Evolutionary conservation across 192 early-diverging fungal species (phyloP), one percentile per base, ranked within the genome.

Genomic region (Blastocladiella britannica): DNA sequence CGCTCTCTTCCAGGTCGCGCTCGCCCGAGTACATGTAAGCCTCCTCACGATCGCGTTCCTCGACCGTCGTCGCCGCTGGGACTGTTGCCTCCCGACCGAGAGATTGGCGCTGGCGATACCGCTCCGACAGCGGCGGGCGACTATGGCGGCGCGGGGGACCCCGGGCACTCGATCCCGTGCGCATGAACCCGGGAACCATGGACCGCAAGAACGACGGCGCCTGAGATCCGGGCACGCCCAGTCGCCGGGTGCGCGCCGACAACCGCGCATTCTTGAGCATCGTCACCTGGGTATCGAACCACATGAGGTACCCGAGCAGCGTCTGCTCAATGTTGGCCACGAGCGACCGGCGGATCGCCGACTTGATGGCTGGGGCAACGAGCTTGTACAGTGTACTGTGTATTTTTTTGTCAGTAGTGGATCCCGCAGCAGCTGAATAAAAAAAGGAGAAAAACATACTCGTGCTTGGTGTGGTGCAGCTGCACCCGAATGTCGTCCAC

Each of bases 381-480:
- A 68, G 7, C 53, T 65, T 68, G 63, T 71, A 71, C 51, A 71
- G 47, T 52, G 7, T 43, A 53, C 30, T 25, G 47, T 29, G 26
- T 26, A 5, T n/a, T n/a, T n/a, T n/a, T n/a, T n/a, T n/a, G n/a
- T n/a, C n/a, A n/a, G n/a, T n/a, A n/a, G n/a, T n/a, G n/a, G n/a
- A n/a, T n/a, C n/a, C n/a, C 23, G n/a, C 54, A 5, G 8, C 55
- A 57, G 23, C 3, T 30, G 20, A 29, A 25, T 7, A n/a, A 28
- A 25, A 52, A 62, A 29, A 4, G 8, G 7, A 22, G 22, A 6
- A 4, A 24, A 18, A 67, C 58, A 54, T 54, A 75, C 73, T 79
- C 73, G 54, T 73, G 73, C 53, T 63, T 58, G 1, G 75, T 65
- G 4, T 67, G 63, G 25, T 69, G 70, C 24, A 68, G 47, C 12